Percentiles rank a stretch among this genome's conserved stretches.
These are phyloP conservation scores for Podaxis sp. DNA, from an alignment of 768 basidiomycete species.

Conservation along the genomic window DNA sequence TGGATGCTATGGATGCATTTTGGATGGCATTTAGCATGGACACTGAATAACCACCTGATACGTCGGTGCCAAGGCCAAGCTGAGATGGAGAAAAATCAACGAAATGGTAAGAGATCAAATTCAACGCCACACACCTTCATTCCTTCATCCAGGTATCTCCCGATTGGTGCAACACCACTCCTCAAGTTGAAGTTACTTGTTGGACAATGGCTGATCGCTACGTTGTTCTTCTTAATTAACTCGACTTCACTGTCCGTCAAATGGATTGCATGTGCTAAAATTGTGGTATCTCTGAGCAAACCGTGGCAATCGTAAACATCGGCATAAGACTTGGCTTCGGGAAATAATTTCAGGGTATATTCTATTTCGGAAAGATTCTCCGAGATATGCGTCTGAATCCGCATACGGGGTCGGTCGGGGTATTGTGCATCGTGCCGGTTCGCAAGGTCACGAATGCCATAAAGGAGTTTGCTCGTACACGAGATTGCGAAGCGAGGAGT, in stretches of 20 bases:
- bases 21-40: constrained; percentile 77
- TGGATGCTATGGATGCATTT: constrained; percentile 76
- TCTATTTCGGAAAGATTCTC: constrained; percentile 77
- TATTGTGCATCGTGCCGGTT: background rate
- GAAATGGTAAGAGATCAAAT: background rate
- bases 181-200: constrained; percentile 90
- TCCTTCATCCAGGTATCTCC: constrained; percentile 73
- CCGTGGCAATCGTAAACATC: constrained; percentile 77
- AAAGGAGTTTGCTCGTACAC: constrained; percentile 70
- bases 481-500: constrained; percentile 97
- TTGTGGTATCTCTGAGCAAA: constrained; percentile 73
- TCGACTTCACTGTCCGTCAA: constrained; percentile 69
- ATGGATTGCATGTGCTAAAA: constrained; percentile 86
- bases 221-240: constrained; percentile 56
- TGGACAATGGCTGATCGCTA: constrained; percentile 91
- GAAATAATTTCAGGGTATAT: constrained; percentile 64
- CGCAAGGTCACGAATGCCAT: constrained; percentile 58
- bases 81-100: constrained; percentile 22
- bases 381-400: constrained; percentile 90
- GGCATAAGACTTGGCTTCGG: constrained; percentile 62
- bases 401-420: constrained; percentile 50
- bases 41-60: constrained; percentile 80
- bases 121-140: constrained; percentile 60
- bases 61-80: constrained; percentile 95
- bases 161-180: constrained; percentile 81